phyloP scores from a whole-genome alignment of 257 asterid species.

The Marsdenia floribunda region DNA sequence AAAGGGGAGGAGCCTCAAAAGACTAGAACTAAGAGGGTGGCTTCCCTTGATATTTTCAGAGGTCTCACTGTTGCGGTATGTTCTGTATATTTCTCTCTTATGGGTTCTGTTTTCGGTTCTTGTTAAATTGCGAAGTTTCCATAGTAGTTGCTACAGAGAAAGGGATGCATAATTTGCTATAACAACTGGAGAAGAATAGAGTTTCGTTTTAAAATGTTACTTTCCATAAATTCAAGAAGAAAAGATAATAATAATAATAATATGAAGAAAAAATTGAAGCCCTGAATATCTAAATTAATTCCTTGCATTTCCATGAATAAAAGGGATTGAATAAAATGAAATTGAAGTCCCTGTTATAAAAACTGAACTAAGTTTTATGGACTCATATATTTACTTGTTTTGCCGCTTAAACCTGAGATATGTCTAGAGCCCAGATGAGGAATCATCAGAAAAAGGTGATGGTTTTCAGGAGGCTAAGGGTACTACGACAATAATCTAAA shows the following conservation, averaged over 20 bases:
- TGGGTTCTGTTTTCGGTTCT: background rate
- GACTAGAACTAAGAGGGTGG: slow-evolving; percentile 45
- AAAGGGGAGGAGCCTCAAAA: slow-evolving; percentile 9
- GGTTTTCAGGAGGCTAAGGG: too few relatives aligned
- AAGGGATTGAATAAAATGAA: background rate
- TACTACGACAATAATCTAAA: too few relatives aligned
- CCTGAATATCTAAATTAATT: background rate
- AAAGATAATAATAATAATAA: too few relatives aligned
- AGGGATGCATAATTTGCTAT: background rate
- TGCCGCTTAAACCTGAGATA: too few relatives aligned
- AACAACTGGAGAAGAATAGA: background rate
- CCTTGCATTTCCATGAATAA: background rate
- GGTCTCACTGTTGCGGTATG: slow-evolving; percentile 73
- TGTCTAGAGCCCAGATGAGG: too few relatives aligned
- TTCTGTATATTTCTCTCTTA: background rate
- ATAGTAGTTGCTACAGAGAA: background rate
- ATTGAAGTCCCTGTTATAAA: background rate
- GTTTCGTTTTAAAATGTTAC: background rate
- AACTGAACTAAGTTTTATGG: background rate
- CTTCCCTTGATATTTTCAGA: slow-evolving; percentile 73
- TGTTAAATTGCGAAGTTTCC: background rate
- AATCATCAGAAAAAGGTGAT: too few relatives aligned
- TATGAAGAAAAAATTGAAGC: background rate
- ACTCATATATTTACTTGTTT: background rate
- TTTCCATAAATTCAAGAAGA: background rate